These are phyloP conservation scores for Kodamaea kakaduensis DNA, from an alignment of 805 yeast species.

Conservation along the genomic window DNA sequence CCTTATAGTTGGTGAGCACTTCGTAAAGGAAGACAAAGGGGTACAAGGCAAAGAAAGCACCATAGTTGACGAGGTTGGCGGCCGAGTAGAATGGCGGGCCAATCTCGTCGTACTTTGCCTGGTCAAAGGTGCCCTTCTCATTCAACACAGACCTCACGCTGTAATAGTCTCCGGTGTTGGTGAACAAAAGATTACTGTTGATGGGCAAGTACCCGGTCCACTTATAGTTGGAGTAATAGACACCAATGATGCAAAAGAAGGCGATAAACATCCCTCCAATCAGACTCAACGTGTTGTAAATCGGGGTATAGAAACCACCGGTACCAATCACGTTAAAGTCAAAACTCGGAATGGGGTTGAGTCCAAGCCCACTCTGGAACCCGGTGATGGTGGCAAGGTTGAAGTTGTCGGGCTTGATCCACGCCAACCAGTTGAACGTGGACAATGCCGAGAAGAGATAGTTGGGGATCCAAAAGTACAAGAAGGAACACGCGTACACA, in stretches of 20 bases:
- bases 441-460: constrained; percentile 25
- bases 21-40: constrained; percentile 24
- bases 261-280: constrained; percentile 23
- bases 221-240: constrained; percentile 25
- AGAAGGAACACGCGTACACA: constrained; percentile 17
- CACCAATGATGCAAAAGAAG: constrained; percentile 23
- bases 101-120: constrained; percentile 15
- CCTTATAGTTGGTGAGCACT: constrained; percentile 12
- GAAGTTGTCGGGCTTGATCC: constrained; percentile 26
- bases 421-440: constrained; percentile 27
- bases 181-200: constrained; percentile 20
- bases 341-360: constrained; percentile 28
- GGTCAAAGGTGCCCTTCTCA: constrained; percentile 11
- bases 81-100: constrained; percentile 24
- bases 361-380: constrained; percentile 21
- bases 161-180: constrained; percentile 22
- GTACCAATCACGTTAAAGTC: constrained; percentile 24
- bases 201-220: constrained; percentile 30
- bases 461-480: constrained; percentile 29
- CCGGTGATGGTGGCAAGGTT: constrained; percentile 26
- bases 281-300: constrained; percentile 21
- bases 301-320: constrained; percentile 19
- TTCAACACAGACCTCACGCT: constrained; percentile 13
- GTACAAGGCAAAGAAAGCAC: constrained; percentile 23
- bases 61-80: constrained; percentile 20